phyloP scores from a whole-genome alignment of 768 basidiomycete genomes.

The Tylopilus cervinicoccineus region DNA sequence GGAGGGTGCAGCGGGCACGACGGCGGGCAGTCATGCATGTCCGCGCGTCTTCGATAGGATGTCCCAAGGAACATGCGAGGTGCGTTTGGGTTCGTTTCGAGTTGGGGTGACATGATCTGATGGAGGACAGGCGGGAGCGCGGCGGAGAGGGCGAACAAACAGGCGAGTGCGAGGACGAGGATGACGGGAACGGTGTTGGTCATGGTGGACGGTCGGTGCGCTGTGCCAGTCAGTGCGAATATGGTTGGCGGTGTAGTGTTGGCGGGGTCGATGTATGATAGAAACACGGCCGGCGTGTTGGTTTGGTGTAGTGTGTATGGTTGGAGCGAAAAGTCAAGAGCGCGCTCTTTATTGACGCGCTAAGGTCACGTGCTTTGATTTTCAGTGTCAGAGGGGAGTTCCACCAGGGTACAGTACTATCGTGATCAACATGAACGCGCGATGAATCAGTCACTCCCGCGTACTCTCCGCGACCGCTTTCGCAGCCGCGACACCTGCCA shows the following conservation, averaged over 20 bases:
- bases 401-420: not conserved
- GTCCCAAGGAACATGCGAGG: constrained; percentile 16
- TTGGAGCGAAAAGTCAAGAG: not conserved
- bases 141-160: constrained; percentile 4
- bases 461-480: constrained; percentile 15
- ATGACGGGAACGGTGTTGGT: not conserved
- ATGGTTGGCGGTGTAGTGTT: not conserved
- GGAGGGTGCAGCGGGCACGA: not conserved
- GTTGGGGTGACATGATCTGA: not conserved
- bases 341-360: not conserved
- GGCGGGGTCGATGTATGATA: not conserved
- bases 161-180: constrained; percentile 9
- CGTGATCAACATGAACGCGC: not conserved
- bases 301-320: not conserved
- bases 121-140: constrained; percentile 4
- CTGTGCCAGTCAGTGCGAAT: not conserved
- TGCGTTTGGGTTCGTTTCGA: not conserved
- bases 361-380: constrained; percentile 16
- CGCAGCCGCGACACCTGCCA: constrained; percentile 19
- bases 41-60: constrained; percentile 5
- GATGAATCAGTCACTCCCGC: not conserved
- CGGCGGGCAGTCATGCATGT: not conserved
- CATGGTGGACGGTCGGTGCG: not conserved
- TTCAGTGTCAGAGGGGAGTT: not conserved
- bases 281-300: constrained; percentile 15